Base-by-base conservation (phyloP, 805 yeast genomes). In the Schwanniomyces yamadae region DNA sequence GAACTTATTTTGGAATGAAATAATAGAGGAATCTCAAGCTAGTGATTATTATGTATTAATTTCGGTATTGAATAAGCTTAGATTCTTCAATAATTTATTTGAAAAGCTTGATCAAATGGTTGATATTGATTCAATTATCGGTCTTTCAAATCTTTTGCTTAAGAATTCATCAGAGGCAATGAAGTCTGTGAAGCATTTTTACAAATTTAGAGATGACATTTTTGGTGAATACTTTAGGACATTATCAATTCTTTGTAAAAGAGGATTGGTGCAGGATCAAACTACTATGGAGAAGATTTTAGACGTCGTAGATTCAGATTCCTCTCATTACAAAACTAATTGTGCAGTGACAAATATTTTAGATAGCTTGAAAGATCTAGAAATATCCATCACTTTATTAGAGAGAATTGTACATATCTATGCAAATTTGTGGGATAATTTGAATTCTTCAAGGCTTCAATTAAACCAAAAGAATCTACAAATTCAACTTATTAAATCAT, bases 381-480 rank as follows among this genome's bases (percentile, higher is more conserved):
- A 29, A 4, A 15, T 36, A 6, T 33, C 34, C 11, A 21, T 37
- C 5, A 44, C 36, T 1, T 26, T 40, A 6, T 16, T 50, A 1
- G 35, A 45, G 1, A 38, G 42, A 1, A 36, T 74, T 14, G 52
- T 66, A 11, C 59, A 55, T 2, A 57, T 69, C 12, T 39, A 76
- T 27, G 48, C 57, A 1, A 50, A 57, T 0, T 64, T 84, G 13
- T 86, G 95, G 93, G 61, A 59, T 4, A 72, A 69, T 15, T 50
- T 87, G 16, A 69, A 69, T 12, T 67, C 71, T 1, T 81, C 79
- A 8, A 65, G 95, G 31, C 61, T 88, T 24, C 74, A 81, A 19
- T 62, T 85, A 26, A 74, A 75, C 28, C 93, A 87, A 44, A 75
- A 78, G 34, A 69, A 69, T 10, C 64, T 86, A 31, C 96, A 89